These are phyloP conservation scores for Macrocystidia cucumis DNA, from an alignment of 1,284 basidiomycete species.

Conservation along the genomic window DNA sequence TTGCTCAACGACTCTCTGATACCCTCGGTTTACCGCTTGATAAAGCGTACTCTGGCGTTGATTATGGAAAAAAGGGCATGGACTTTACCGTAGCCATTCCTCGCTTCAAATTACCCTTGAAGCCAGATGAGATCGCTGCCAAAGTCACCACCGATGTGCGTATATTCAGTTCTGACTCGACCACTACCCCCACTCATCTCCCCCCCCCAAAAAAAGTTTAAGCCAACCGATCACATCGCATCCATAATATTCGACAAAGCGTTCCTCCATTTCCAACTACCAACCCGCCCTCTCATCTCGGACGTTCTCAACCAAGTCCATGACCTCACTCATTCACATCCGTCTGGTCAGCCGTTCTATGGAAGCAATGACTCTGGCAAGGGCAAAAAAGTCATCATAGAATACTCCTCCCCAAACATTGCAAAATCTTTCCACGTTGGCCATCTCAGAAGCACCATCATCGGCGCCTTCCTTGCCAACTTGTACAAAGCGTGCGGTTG, in stretches of 20 bases:
- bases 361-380: conserved; percentile 70
- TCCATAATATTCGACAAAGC: conserved; percentile 64
- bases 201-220: too few relatives aligned
- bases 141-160: conserved; percentile 71
- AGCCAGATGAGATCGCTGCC: conserved; percentile 72
- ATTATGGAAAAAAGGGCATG: conserved; percentile 86
- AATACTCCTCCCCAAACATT: conserved; percentile 97
- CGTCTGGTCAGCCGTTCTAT: conserved; percentile 53
- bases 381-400: conserved; percentile 77
- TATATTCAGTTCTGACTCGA: too few relatives aligned
- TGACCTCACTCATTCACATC: conserved; percentile 54
- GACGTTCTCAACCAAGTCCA: conserved; percentile 82
- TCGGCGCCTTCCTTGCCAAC: conserved; percentile 91
- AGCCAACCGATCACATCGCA: conserved; percentile 61
- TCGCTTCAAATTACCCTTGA: conserved; percentile 82
- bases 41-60: conserved; percentile 78
- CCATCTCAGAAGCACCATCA: conserved; percentile 94
- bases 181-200: background rate
- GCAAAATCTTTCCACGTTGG: conserved; percentile 99
- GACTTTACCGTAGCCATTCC: conserved; percentile 93
- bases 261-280: conserved; percentile 80
- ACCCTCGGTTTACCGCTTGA: conserved; percentile 67
- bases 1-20: conserved; percentile 72
- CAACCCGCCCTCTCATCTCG: conserved; percentile 65
- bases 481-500: conserved; percentile 91